Percentiles rank a stretch among this genome's conserved stretches.
phyloP scores from a whole-genome alignment of 2,329 filamentous ascomycete species.

The Raffaelea ambrosiae region DNA sequence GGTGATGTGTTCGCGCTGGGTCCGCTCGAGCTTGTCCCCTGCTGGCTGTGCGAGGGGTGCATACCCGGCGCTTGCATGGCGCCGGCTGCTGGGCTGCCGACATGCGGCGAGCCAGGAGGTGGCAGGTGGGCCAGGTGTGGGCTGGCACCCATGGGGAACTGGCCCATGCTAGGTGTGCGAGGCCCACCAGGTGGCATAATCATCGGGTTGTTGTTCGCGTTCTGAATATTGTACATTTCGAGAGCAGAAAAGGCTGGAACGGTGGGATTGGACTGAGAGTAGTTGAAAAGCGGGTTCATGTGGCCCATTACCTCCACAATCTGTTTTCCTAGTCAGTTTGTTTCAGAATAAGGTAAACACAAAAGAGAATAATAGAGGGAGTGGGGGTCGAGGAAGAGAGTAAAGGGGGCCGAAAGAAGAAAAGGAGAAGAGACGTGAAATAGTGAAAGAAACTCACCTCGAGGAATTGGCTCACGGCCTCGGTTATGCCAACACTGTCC shows the following conservation, averaged over 20 bases:
- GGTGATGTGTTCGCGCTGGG: slow-evolving; percentile 61
- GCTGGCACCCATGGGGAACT: slow-evolving; percentile 52
- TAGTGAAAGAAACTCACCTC: slow-evolving; percentile 42
- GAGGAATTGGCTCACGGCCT: slow-evolving; percentile 54
- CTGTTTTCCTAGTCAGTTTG: slow-evolving; percentile 22
- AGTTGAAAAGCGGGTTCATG: slow-evolving; percentile 56
- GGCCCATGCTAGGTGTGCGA: slow-evolving; percentile 45
- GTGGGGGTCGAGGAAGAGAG: background rate
- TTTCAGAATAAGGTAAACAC: slow-evolving; percentile 11
- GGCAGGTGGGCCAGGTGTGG: slow-evolving; percentile 52
- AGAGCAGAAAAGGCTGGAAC: slow-evolving; percentile 50
- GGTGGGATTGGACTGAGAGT: slow-evolving; percentile 44
- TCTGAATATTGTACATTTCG: slow-evolving; percentile 21
- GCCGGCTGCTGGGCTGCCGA: slow-evolving; percentile 52
- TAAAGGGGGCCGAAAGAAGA: background rate
- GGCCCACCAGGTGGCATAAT: slow-evolving; percentile 36
- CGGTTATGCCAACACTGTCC: slow-evolving; percentile 48
- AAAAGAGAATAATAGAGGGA: background rate
- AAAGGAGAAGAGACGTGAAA: background rate
- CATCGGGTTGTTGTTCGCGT: slow-evolving; percentile 35
- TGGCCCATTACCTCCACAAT: slow-evolving; percentile 59
- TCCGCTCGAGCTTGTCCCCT: slow-evolving; percentile 57
- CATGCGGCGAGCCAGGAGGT: slow-evolving; percentile 53
- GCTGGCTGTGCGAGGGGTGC: slow-evolving; percentile 60
- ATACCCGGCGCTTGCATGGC: slow-evolving; percentile 57